These are phyloP conservation scores for Cylindrodendrum hubeiense DNA, from an alignment of 2,329 filamentous ascomycete genomes.

Conservation along the genomic window DNA sequence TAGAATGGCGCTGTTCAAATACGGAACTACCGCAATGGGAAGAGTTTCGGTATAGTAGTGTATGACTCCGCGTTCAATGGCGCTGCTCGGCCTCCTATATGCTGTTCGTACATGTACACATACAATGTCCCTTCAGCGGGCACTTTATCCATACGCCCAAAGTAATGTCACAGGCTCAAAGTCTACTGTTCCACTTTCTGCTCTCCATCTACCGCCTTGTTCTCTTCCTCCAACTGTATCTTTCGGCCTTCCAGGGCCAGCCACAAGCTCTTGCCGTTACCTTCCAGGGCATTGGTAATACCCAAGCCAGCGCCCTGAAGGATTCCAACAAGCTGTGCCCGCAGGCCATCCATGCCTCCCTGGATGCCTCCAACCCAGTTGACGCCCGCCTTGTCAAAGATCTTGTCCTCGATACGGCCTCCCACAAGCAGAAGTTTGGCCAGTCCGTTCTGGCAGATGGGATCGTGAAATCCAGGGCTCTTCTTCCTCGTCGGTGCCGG, in stretches of 20 bases:
- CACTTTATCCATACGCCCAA: constrained; percentile 23
- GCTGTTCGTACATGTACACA: constrained; percentile 44
- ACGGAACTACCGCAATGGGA: neutral
- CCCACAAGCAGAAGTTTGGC: constrained; percentile 90
- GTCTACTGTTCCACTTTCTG: constrained; percentile 27
- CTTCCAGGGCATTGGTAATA: constrained; percentile 83
- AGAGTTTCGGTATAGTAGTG: neutral
- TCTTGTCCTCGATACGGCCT: constrained; percentile 85
- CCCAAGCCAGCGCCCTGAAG: constrained; percentile 84
- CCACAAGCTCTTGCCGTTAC: constrained; percentile 84
- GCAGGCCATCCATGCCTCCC: constrained; percentile 83
- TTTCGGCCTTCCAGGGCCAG: constrained; percentile 87
- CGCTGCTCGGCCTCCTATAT: constrained; percentile 21
- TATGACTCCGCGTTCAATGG: constrained; percentile 4
- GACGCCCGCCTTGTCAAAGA: constrained; percentile 81
- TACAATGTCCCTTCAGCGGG: constrained; percentile 34
- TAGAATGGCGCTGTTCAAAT: too few species aligned
- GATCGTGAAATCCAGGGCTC: constrained; percentile 86
- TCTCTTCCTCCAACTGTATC: constrained; percentile 79
- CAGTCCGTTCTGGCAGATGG: constrained; percentile 81
- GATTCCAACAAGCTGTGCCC: constrained; percentile 83
- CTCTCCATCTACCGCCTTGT: constrained; percentile 28
- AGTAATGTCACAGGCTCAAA: neutral
- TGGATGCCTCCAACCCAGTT: constrained; percentile 79
- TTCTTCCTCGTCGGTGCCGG: constrained; percentile 81